Percentiles rank a stretch among this genome's conserved stretches.
Conservation (phyloP, 2,329 filamentous ascomycete genomes). For the Fusarium chlamydosporum region DNA sequence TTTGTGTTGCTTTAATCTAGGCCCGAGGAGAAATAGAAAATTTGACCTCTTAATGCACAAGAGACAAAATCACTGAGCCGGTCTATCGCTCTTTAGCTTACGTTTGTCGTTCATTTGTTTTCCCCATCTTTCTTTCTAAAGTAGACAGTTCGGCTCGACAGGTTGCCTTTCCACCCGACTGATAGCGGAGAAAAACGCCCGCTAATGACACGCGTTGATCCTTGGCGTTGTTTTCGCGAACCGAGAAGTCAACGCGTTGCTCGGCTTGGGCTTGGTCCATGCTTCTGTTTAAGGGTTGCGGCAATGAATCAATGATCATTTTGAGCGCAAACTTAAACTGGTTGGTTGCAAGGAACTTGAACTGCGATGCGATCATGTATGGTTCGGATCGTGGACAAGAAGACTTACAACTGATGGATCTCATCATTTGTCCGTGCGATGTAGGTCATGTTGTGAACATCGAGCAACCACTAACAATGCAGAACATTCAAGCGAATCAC, state of each 20-base stretch:
- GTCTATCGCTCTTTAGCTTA: too few species aligned
- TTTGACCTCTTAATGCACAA: too few species aligned
- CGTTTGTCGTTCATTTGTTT: too few species aligned
- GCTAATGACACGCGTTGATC: slow-evolving; percentile 18
- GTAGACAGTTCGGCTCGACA: too few species aligned
- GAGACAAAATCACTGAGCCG: too few species aligned
- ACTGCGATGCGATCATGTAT: neutral
- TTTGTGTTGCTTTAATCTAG: neutral
- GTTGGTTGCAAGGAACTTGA: neutral
- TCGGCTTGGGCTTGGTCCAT: neutral
- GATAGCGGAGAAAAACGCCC: neutral
- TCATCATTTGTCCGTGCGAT: slow-evolving; percentile 4
- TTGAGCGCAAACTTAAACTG: neutral
- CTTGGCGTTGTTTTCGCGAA: slow-evolving; percentile 30
- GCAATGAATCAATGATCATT: neutral
- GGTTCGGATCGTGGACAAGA: neutral
- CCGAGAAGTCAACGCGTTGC: slow-evolving; percentile 13
- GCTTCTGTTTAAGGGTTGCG: neutral
- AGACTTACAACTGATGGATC: neutral
- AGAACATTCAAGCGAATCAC: neutral
- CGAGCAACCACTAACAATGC: slow-evolving; percentile 2
- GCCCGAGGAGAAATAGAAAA: too few species aligned
- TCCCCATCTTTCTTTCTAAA: too few species aligned
- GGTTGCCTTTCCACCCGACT: neutral
- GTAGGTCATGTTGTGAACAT: slow-evolving; percentile 4